A percentile compares a stretch with the other conserved stretches of the same genome.
phyloP scores from a whole-genome alignment of 176 grass and related monocot genomes.

The Triticum urartu region DNA sequence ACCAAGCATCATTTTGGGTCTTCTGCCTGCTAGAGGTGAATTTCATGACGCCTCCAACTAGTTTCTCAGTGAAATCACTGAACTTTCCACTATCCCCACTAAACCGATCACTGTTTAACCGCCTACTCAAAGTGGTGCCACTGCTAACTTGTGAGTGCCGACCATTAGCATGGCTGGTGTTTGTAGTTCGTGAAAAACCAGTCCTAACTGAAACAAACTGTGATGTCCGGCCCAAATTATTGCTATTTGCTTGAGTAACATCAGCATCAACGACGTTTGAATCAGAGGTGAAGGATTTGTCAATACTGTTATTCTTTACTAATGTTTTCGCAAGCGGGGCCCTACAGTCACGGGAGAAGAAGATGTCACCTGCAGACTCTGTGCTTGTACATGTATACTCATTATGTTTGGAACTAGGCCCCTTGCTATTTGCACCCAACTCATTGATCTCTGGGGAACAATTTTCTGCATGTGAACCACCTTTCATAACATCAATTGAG shows the following conservation, averaged over 20 bases:
- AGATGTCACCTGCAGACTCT: conserved; percentile 69
- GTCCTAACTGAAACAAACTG: conserved; percentile 37
- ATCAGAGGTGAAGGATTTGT: conserved; percentile 14
- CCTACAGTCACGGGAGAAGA: conserved; percentile 64
- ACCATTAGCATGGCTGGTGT: conserved; percentile 42
- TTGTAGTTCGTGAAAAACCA: conserved; percentile 43
- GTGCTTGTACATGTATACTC: conserved; percentile 55
- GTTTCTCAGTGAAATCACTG: conserved; percentile 55
- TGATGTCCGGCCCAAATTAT: conserved; percentile 31
- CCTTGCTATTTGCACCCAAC: conserved; percentile 36
- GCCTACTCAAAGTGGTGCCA: conserved; percentile 35
- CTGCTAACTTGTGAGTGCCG: conserved; percentile 31
- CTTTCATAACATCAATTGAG: conserved; percentile 26
- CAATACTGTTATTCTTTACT: conserved; percentile 26
- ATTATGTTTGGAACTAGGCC: conserved; percentile 51
- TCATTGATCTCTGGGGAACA: conserved; percentile 45
- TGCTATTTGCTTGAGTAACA: conserved; percentile 32
- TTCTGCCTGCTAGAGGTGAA: conserved; percentile 61
- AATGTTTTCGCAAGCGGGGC: conserved; percentile 47
- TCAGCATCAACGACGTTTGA: conserved; percentile 13
- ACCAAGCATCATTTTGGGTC: conserved; percentile 56
- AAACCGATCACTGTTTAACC: conserved; percentile 28
- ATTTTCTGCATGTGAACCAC: conserved; percentile 42
- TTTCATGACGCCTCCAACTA: conserved; percentile 55
- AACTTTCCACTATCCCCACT: conserved; percentile 57